phyloP scores from a whole-genome alignment of 179 eudicot genomes.

The Pouteria campechiana region DNA sequence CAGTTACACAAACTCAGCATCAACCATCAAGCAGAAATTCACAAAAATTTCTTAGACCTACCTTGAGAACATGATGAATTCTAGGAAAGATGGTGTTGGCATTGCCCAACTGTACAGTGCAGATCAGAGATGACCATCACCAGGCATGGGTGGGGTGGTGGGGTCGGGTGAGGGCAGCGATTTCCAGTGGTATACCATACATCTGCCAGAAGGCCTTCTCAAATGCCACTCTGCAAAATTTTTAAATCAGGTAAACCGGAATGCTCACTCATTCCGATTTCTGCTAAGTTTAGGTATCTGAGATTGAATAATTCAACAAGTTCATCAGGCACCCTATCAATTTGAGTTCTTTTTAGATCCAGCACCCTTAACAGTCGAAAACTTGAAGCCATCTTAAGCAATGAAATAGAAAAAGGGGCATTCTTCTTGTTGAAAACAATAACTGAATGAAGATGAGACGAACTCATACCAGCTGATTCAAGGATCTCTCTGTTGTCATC shows the following conservation, averaged over 20 bases:
- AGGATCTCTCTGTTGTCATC: constrained; percentile 8
- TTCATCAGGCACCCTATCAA: constrained; percentile 23
- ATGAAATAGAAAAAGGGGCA: constrained; percentile 9
- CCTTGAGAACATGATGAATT: constrained; percentile 90
- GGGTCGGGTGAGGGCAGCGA: constrained; percentile 85
- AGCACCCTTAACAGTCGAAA: constrained; percentile 43
- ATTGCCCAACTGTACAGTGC: constrained; percentile 95
- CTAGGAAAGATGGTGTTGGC: constrained; percentile 96
- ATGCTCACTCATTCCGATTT: constrained; percentile 24
- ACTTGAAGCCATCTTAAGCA: constrained; percentile 9
- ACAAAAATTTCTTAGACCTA: constrained; percentile 9
- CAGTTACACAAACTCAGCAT: background rate
- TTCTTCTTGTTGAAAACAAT: constrained; percentile 15
- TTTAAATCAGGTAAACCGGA: no score
- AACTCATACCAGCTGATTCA: constrained; percentile 3
- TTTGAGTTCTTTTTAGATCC: constrained; percentile 18
- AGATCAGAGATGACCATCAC: constrained; percentile 84
- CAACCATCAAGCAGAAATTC: background rate
- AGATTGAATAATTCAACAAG: constrained; percentile 33
- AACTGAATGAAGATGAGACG: constrained; percentile 19
- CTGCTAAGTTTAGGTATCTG: constrained; percentile 37
- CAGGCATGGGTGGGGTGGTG: constrained; percentile 98
- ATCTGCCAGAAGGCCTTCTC: constrained; percentile 73
- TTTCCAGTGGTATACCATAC: constrained; percentile 69
- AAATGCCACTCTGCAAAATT: constrained; percentile 77